Evolutionary conservation across 2,329 filamentous ascomycete genomes (phyloP), one percentile per base, ranked within the genome.

Genomic region (Trichoderma sp.): DNA sequence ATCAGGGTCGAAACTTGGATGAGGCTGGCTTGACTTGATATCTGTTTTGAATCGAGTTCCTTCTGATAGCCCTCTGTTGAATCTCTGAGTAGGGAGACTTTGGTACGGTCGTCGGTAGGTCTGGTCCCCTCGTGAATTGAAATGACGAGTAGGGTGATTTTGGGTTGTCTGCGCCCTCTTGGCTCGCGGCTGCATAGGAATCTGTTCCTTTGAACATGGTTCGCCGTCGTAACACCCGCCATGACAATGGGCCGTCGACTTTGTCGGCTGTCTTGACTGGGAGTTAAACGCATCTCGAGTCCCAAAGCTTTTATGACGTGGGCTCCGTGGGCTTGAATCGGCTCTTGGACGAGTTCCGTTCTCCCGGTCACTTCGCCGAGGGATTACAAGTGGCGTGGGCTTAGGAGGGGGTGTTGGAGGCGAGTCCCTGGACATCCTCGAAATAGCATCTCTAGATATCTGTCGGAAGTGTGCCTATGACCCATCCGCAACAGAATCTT

Each of bases 391-490:
- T 32, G 71, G 71, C 12, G 71, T 68, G 12, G 71, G 71, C 43
- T 66, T 72, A 15, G 71, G 59, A 17, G 71, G 65, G 5, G 66
- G 71, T 6, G 71, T 64, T 13, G 72, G 68, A 57, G 71, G 34
- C 63, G 57, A 28, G 57, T 34, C 34, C 63, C 26, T 20, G 64
- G 68, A 23, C 50, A 30, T 43, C 34, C 26, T 65, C 9, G 68
- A 34, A 34, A 55, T 26, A 11, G 68, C 17, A n/a, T 74, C 68
- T 23, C 43, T 62, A 11, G 73, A 68, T 6, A 73, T 67, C 12
- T 59, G 69, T 64, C 69, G 72, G 67, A 77, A 76, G 57, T 76
- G 75, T 34, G 76, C 72, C 75, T 74, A 75, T 11, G 75, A 77
- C 4, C 72, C 71, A 57, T 78, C 75, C 39, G 75, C 76, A 15